Conservation (phyloP, 2,329 filamentous ascomycete genomes). For the Aspergillus chevalieri region DNA sequence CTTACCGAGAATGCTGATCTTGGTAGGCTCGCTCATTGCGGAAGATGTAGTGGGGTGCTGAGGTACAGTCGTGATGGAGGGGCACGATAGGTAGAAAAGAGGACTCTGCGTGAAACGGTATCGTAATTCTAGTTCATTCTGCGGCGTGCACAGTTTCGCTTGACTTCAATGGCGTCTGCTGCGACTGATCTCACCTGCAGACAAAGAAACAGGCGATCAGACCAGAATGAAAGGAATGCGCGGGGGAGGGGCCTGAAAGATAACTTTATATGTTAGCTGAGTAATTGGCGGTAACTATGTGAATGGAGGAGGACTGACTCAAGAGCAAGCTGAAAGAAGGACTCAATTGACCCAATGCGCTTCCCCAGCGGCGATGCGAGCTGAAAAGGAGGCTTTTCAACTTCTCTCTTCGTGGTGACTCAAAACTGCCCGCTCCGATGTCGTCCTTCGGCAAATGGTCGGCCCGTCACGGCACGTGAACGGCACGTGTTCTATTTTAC, state of each 20-base stretch:
- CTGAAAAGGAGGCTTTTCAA: not conserved
- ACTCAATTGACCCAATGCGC: not conserved
- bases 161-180: not conserved
- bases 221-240: not conserved
- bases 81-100: slow-evolving; percentile 7
- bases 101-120: slow-evolving; percentile 13
- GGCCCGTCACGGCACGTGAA: not conserved
- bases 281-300: not conserved
- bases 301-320: not conserved
- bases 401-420: slow-evolving; percentile 7
- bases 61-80: slow-evolving; percentile 7
- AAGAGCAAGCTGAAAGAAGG: not conserved
- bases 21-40: slow-evolving; percentile 44
- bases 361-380: not conserved
- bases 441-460: slow-evolving; percentile 5
- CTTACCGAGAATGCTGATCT: slow-evolving; percentile 77
- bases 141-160: not conserved
- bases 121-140: slow-evolving; percentile 10
- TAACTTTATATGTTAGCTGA: not conserved
- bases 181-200: not conserved
- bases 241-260: not conserved
- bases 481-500: not conserved
- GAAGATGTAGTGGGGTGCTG: slow-evolving; percentile 1
- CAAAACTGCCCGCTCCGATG: slow-evolving; percentile 16
- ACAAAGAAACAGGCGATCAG: not conserved